Base-by-base conservation (phyloP, 345 rosid genomes). In the Kandelia obovata region DNA sequence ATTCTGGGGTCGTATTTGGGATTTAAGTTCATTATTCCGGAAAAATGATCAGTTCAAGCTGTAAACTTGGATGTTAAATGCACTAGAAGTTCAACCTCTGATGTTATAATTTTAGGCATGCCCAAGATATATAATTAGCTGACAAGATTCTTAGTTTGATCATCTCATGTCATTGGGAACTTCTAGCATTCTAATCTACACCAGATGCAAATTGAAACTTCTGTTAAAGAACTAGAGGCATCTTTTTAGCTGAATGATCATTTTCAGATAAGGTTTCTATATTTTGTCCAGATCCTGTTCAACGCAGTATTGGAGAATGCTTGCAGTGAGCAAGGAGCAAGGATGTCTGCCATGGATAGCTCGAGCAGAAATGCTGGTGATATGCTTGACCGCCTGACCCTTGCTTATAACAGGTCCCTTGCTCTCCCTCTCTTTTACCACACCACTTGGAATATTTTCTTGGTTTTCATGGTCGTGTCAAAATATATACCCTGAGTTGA, bases 361-460 rank as follows among this genome's bases (percentile, higher is more conserved):
- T 93, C 98, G 35, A 93, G 98, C 86, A 88, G 96, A 79, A 93
- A 93, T 81, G 98, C 98, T 53, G 98, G 98, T 5, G 98, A 93
- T 2, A 85, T 93, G 98, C 97, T 93, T 79, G 96, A 89, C 70
- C 92, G 96, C 53, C 89, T 93, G 70, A 93, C 78, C 9, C 73
- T 75, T 34, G 70, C 78, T 37, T 75, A 75, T 46, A 75, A 75
- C 74, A 75, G 74, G 96, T 89, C 72, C 72, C 71, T 56, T 17
- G 37, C 53, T 66, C 70, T 64, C 52, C 13, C 21, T 31, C 68
- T 64, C 35, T n/a, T 66, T 63, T 67, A 49, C 77, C 43, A 49
- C 27, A 53, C 58, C n/a, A 21, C 21, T 21, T 53, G 27, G 26
- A 39, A 39, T 39, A 39, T 39, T 21, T 53, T 11, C 26, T 7